These are phyloP conservation scores for Infundibulicybe gibba DNA, from an alignment of 768 basidiomycete species.

Conservation along the genomic window DNA sequence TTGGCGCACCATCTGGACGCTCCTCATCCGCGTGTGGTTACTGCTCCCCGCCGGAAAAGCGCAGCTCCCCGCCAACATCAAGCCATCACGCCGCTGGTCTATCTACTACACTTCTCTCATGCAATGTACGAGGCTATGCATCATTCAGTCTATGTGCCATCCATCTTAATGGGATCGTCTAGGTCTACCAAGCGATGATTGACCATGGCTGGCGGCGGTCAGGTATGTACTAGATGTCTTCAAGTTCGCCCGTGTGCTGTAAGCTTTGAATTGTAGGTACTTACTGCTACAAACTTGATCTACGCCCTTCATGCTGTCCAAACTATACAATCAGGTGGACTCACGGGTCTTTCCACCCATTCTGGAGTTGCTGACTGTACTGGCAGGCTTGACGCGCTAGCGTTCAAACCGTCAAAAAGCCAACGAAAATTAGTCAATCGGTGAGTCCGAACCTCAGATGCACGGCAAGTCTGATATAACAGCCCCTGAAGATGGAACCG, in stretches of 20 bases:
- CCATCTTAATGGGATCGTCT: too few relatives aligned
- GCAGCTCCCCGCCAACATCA: constrained; percentile 35
- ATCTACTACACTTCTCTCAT: constrained; percentile 48
- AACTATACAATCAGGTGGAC: constrained; percentile 88
- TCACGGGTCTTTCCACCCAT: constrained; percentile 2
- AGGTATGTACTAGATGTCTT: too few relatives aligned
- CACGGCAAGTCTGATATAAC: too few relatives aligned
- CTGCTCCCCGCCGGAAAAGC: constrained; percentile 52
- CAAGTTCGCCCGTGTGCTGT: background rate
- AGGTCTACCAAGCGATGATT: too few relatives aligned
- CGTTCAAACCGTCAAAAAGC: constrained; percentile 68
- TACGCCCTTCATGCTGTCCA: constrained; percentile 82
- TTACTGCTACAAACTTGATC: constrained; percentile 87
- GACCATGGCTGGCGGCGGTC: too few relatives aligned
- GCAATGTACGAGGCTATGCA: constrained; percentile 34
- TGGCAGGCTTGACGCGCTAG: constrained; percentile 58
- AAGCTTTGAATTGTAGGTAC: constrained; percentile 27
- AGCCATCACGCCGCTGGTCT: constrained; percentile 47
- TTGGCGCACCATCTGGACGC: constrained; percentile 31
- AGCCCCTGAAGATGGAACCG: constrained; percentile 61
- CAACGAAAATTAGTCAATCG: constrained; percentile 75
- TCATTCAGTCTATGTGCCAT: too few relatives aligned
- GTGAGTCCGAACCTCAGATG: constrained; percentile 26
- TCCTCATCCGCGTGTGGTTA: constrained; percentile 59
- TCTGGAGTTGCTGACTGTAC: background rate